Evolutionary conservation across 2,329 filamentous ascomycete species (phyloP).

Genomic region (Epichloe coenophiala): DNA sequence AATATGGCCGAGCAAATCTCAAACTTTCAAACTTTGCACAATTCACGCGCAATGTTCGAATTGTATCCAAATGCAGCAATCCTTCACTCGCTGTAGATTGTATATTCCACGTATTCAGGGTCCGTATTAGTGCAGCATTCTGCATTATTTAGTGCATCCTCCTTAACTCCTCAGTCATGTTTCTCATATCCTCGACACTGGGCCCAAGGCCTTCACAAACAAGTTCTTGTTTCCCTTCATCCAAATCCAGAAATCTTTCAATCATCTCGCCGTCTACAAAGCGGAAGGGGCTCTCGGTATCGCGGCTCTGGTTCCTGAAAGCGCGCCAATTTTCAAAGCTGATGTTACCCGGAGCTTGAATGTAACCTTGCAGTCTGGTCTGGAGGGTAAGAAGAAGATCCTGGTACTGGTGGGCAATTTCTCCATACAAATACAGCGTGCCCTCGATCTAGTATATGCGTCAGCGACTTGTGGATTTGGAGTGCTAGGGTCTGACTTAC

Average conservation of each 20-base stretch:
- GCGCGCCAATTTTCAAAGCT: constrained; percentile 71
- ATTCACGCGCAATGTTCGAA: too few species aligned
- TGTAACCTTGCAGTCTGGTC: constrained; percentile 48
- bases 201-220: constrained; percentile 43
- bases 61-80: background rate
- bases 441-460: constrained; percentile 57
- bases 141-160: constrained; percentile 36
- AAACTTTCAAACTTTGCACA: too few species aligned
- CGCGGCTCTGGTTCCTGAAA: constrained; percentile 59
- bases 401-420: constrained; percentile 58
- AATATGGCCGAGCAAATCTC: too few species aligned
- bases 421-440: constrained; percentile 77
- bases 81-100: too few species aligned
- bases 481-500: constrained; percentile 35
- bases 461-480: background rate
- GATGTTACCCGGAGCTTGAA: constrained; percentile 59
- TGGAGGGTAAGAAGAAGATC: constrained; percentile 79
- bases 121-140: too few species aligned
- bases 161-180: constrained; percentile 48
- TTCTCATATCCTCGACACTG: constrained; percentile 49
- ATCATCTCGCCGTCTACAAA: constrained; percentile 91
- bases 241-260: constrained; percentile 67
- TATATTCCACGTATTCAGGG: background rate
- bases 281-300: constrained; percentile 65
- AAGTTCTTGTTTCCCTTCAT: constrained; percentile 40